These are phyloP conservation scores for Plectosphaerella plurivora DNA, from an alignment of 2,329 filamentous ascomycete genomes.

Conservation along the genomic window DNA sequence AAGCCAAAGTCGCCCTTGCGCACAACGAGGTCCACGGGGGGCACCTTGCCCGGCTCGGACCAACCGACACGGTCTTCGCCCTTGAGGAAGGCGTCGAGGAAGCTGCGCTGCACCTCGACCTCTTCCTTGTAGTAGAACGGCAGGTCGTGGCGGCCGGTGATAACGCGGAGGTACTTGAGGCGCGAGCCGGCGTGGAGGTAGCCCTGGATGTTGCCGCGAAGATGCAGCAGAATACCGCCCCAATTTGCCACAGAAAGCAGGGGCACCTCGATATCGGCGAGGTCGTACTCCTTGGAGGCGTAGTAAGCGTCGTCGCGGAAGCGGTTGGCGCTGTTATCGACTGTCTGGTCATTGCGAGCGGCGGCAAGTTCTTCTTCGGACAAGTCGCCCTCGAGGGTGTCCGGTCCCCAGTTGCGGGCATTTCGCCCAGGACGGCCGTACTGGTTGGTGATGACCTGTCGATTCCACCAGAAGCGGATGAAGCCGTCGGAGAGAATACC, in stretches of 20 bases:
- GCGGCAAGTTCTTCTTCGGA: slow-evolving; percentile 43
- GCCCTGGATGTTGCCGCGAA: slow-evolving; percentile 65
- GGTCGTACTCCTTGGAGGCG: slow-evolving; percentile 58
- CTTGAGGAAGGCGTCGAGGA: slow-evolving; percentile 69
- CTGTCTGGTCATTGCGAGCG: slow-evolving; percentile 43
- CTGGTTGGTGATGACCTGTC: slow-evolving; percentile 63
- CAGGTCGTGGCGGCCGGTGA: slow-evolving; percentile 66
- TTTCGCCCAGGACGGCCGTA: slow-evolving; percentile 53
- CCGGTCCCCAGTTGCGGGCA: slow-evolving; percentile 47
- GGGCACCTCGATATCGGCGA: slow-evolving; percentile 63
- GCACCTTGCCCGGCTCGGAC: slow-evolving; percentile 50
- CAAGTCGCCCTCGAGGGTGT: slow-evolving; percentile 56
- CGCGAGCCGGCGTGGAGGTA: slow-evolving; percentile 60
- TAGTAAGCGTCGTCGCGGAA: slow-evolving; percentile 64
- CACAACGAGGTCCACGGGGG: slow-evolving; percentile 56
- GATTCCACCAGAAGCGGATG: slow-evolving; percentile 63
- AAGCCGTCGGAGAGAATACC: slow-evolving; percentile 56
- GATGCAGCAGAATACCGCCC: slow-evolving; percentile 65
- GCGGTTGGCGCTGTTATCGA: slow-evolving; percentile 40
- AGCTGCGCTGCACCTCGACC: slow-evolving; percentile 62
- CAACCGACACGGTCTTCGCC: slow-evolving; percentile 60
- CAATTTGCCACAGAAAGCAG: slow-evolving; percentile 65
- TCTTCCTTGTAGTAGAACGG: slow-evolving; percentile 70
- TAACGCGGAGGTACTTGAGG: slow-evolving; percentile 65
- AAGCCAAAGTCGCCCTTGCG: slow-evolving; percentile 64